These are phyloP conservation scores for Suillus lakei DNA, from an alignment of 768 basidiomycete genomes.

Conservation along the genomic window DNA sequence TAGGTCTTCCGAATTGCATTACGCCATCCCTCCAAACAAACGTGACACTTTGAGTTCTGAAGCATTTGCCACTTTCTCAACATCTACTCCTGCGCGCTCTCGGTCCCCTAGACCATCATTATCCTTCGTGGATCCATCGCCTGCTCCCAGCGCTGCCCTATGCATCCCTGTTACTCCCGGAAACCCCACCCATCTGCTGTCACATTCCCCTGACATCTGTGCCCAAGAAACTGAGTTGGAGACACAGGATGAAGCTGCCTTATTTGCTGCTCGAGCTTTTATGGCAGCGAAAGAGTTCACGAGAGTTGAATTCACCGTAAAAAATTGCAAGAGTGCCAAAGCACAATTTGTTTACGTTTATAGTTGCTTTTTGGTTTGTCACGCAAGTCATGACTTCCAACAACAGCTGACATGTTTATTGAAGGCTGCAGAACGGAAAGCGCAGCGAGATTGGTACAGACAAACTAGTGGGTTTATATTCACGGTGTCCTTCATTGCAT, in stretches of 20 bases:
- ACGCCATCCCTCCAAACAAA: constrained; percentile 58
- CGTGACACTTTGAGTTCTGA: constrained; percentile 37
- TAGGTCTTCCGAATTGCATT: constrained; percentile 80
- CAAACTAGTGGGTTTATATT: constrained; percentile 60
- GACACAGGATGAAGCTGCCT: constrained; percentile 69
- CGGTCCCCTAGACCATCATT: constrained; percentile 45
- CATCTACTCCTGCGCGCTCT: constrained; percentile 61
- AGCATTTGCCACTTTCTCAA: constrained; percentile 47
- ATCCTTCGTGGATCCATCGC: constrained; percentile 37
- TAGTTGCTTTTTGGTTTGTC: constrained; percentile 82
- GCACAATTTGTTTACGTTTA: constrained; percentile 81
- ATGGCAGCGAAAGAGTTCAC: constrained; percentile 80
- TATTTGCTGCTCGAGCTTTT: constrained; percentile 72
- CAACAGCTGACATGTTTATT: constrained; percentile 9
- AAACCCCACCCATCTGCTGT: constrained; percentile 14
- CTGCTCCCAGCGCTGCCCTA: constrained; percentile 35
- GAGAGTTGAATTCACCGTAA: constrained; percentile 69
- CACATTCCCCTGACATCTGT: constrained; percentile 28
- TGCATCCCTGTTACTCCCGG: constrained; percentile 34
- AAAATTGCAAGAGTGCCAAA: constrained; percentile 68
- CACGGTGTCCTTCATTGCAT: neutral
- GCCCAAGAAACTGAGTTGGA: constrained; percentile 53
- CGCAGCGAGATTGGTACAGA: constrained; percentile 85
- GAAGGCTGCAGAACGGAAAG: constrained; percentile 84
- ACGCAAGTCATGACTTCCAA: constrained; percentile 4